phyloP scores from a whole-genome alignment of 2,329 filamentous ascomycete genomes.

The Trichoderma hamatum region DNA sequence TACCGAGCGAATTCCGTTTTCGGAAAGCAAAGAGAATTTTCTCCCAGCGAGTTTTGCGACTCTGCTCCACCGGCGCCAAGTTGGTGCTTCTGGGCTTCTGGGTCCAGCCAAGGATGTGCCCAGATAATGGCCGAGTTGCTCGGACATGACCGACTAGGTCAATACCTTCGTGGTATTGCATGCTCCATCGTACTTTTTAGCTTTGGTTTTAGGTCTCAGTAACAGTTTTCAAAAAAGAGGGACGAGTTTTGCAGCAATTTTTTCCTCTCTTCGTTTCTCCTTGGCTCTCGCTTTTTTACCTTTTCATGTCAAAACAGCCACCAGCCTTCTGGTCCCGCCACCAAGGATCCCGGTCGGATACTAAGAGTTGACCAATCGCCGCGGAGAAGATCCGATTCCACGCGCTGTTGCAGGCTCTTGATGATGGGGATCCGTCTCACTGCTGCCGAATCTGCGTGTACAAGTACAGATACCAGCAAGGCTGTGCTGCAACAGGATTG shows the following conservation, averaged over 20 bases:
- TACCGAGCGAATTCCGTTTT: not conserved
- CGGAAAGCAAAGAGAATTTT: not conserved
- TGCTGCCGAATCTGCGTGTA: constrained; percentile 9
- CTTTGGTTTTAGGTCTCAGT: not conserved
- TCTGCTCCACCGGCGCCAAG: not conserved
- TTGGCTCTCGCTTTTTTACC: not conserved
- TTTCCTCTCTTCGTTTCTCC: not conserved
- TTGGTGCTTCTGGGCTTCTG: not conserved
- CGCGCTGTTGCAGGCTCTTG: not conserved
- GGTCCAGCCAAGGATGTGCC: not conserved
- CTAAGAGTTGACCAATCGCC: not conserved
- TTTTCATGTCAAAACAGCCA: not conserved
- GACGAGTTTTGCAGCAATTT: not conserved
- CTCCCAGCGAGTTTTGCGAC: not conserved
- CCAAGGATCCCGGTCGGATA: not conserved
- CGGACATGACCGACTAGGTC: constrained; percentile 10
- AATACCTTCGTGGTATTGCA: constrained; percentile 13
- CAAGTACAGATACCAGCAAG: not conserved
- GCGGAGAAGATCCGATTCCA: not conserved
- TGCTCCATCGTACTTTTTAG: constrained; percentile 1
- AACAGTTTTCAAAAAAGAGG: not conserved
- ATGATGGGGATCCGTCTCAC: constrained; percentile 21
- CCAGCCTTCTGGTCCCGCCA: not conserved
- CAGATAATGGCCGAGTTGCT: not conserved
- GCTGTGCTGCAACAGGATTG: not conserved